These are phyloP conservation scores for Wallacemonas sp. DNA, from an alignment of 208 protist species.

Conservation along the genomic window DNA sequence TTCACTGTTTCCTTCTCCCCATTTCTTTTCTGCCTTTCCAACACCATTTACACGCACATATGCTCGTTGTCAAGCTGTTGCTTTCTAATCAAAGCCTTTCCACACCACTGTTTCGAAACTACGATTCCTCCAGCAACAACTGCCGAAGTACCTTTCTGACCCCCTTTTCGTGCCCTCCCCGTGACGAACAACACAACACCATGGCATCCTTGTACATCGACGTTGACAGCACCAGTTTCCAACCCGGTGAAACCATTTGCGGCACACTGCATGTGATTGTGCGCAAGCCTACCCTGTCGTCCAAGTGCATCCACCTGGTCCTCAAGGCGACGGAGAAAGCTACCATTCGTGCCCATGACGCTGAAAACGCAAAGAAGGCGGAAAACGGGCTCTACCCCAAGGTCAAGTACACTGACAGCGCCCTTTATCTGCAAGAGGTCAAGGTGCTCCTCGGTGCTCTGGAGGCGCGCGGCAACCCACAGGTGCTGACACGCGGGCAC, in stretches of 20 bases:
- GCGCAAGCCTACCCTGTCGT: background rate
- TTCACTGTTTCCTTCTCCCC: too few species aligned
- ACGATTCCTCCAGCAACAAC: too few species aligned
- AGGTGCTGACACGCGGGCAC: slow-evolving; percentile 6
- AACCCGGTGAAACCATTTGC: slow-evolving; percentile 5
- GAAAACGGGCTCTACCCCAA: slow-evolving; percentile 12
- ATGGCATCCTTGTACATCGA: slow-evolving; percentile 16
- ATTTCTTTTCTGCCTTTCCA: too few species aligned
- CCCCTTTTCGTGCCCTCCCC: background rate
- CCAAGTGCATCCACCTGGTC: slow-evolving; percentile 15
- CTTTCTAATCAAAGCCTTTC: too few species aligned
- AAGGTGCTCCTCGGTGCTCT: background rate
- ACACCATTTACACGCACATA: too few species aligned
- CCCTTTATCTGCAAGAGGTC: slow-evolving; percentile 12
- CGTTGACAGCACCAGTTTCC: background rate
- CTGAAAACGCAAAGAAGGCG: background rate
- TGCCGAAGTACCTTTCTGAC: background rate
- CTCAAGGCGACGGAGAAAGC: slow-evolving; percentile 7
- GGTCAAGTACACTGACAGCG: slow-evolving; percentile 9
- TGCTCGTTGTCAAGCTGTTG: too few species aligned
- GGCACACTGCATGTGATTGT: slow-evolving; percentile 12
- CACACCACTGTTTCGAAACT: too few species aligned
- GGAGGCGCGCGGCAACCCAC: background rate
- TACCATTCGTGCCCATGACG: background rate
- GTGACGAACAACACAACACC: background rate